Conservation (phyloP, 805 yeast species). For the Lipomyces mesembrius region DNA sequence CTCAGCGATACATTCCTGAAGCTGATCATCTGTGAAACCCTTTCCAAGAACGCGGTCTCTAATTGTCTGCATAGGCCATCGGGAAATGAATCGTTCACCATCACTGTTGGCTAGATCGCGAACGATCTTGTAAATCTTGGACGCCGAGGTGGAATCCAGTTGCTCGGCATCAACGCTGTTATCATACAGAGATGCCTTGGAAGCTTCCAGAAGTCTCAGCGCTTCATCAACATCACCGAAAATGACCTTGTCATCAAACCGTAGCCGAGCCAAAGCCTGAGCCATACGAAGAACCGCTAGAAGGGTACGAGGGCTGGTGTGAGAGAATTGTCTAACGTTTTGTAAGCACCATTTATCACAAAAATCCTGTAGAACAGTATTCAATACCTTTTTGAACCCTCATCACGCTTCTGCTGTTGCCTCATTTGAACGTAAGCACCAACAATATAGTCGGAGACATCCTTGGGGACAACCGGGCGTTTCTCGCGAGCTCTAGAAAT, state of each 20-base stretch:
- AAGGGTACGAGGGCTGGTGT: constrained; percentile 93
- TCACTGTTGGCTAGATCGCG: constrained; percentile 58
- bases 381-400: constrained; percentile 60
- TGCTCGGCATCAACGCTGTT: constrained; percentile 52
- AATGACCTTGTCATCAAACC: constrained; percentile 74
- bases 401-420: constrained; percentile 83
- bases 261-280: constrained; percentile 89
- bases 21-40: constrained; percentile 82
- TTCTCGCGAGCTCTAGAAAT: constrained; percentile 81
- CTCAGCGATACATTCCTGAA: constrained; percentile 73
- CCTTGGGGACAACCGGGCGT: constrained; percentile 82
- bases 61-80: constrained; percentile 55
- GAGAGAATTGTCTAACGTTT: constrained; percentile 64
- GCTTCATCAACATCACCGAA: constrained; percentile 94
- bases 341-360: not conserved
- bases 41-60: constrained; percentile 70
- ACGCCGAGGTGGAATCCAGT: constrained; percentile 63
- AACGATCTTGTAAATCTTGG: constrained; percentile 74
- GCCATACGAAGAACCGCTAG: constrained; percentile 89
- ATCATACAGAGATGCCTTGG: constrained; percentile 77
- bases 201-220: constrained; percentile 78
- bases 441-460: constrained; percentile 85
- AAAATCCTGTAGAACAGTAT: not conserved
- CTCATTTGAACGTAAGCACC: constrained; percentile 87
- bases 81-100: constrained; percentile 46